Conservation (phyloP, 78 protist genomes). For the Bodo saltans region DNA sequence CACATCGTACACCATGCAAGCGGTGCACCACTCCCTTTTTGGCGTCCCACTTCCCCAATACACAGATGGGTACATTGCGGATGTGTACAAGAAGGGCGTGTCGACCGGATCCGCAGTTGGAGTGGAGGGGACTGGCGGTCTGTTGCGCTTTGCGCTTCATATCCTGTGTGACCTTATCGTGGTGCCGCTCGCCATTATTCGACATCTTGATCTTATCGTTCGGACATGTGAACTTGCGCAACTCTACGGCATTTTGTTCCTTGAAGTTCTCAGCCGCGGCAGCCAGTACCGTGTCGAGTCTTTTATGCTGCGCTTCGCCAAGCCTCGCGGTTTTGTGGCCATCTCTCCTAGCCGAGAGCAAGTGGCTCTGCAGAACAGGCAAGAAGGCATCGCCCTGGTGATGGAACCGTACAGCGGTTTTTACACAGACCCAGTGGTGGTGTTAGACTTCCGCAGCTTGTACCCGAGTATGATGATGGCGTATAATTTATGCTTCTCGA, state of each 20-base stretch:
- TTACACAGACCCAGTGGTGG: conserved; percentile 82
- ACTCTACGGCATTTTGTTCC: conserved; percentile 83
- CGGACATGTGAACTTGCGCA: conserved; percentile 82
- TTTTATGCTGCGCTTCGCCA: conserved; percentile 74
- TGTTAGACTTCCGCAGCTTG: conserved; percentile 89
- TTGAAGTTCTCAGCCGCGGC: conserved; percentile 73
- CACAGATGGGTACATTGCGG: too few relatives aligned
- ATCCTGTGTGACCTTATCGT: neutral
- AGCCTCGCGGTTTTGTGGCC: conserved; percentile 53
- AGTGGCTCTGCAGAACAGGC: conserved; percentile 48
- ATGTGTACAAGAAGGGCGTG: too few relatives aligned
- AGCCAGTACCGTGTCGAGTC: conserved; percentile 90
- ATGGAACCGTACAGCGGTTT: conserved; percentile 77
- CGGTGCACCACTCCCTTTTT: too few relatives aligned
- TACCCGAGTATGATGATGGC: conserved; percentile 95
- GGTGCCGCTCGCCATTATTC: conserved; percentile 32
- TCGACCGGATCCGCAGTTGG: too few relatives aligned
- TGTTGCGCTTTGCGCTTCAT: neutral
- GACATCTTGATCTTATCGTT: conserved; percentile 56
- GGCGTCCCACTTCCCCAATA: too few relatives aligned
- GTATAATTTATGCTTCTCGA: conserved; percentile 88
- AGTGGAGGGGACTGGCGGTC: too few relatives aligned
- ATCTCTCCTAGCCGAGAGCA: conserved; percentile 64
- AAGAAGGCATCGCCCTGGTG: conserved; percentile 81
- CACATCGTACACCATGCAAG: too few relatives aligned